phyloP scores from a whole-genome alignment of 139 green algal species.

The Astrephomene gubernaculifera region DNA sequence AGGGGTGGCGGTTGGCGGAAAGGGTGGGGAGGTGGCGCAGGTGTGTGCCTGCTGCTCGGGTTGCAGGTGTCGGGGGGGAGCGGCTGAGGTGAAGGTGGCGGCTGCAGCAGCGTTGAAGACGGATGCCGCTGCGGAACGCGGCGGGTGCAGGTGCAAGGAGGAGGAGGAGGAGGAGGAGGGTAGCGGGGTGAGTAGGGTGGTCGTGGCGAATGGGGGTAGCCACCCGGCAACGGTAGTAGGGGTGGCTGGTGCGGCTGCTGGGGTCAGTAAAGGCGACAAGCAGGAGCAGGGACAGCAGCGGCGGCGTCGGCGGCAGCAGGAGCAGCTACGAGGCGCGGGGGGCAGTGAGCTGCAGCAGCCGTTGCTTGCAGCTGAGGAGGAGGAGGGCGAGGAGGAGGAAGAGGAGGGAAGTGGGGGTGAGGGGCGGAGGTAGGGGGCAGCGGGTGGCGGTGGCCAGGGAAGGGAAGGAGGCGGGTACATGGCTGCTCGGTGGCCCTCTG shows the following conservation, averaged over 20 bases:
- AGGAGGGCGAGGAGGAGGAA: too few relatives aligned
- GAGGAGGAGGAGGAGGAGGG: not conserved
- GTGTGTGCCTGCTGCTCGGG: conserved; percentile 1
- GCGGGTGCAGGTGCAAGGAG: not conserved
- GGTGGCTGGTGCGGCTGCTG: not conserved
- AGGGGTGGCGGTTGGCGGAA: not conserved
- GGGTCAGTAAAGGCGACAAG: not conserved
- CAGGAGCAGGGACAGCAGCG: not conserved
- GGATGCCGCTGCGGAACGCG: not conserved
- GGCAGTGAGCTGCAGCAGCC: too few relatives aligned
- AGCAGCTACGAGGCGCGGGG: not conserved
- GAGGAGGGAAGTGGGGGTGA: too few relatives aligned
- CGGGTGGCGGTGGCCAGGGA: too few relatives aligned
- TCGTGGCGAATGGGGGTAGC: not conserved
- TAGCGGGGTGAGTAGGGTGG: not conserved
- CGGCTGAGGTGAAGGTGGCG: not conserved
- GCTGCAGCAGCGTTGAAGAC: too few relatives aligned
- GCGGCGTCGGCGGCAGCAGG: not conserved
- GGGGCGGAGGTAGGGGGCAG: too few relatives aligned
- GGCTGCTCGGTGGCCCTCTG: too few relatives aligned
- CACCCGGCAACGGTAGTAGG: not conserved
- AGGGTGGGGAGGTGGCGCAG: not conserved
- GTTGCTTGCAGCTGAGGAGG: too few relatives aligned
- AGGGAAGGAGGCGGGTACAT: too few relatives aligned
- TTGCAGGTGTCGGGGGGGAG: not conserved